These are phyloP conservation scores for Fusarium sp. DNA, from an alignment of 2,329 filamentous ascomycete genomes.

Conservation along the genomic window DNA sequence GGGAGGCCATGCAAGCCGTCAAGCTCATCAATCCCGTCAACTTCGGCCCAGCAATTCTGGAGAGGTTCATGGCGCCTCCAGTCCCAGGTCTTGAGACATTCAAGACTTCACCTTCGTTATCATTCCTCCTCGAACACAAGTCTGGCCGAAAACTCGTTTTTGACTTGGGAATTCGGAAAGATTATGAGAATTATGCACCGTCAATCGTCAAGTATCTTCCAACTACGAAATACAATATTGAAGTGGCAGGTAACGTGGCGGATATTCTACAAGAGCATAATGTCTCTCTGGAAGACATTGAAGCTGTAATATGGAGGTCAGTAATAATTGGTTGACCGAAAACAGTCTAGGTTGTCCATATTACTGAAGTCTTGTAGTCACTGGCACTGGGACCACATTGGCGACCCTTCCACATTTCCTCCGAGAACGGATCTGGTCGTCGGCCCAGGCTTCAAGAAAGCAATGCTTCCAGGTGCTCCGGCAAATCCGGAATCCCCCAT, in stretches of 20 bases:
- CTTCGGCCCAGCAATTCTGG: conserved; percentile 53
- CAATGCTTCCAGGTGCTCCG: conserved; percentile 61
- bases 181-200: conserved; percentile 45
- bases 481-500: conserved; percentile 49
- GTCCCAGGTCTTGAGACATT: conserved; percentile 51
- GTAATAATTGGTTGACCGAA: neutral
- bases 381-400: conserved; percentile 64
- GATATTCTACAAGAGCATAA: conserved; percentile 33
- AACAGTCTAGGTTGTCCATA: rapidly evolving
- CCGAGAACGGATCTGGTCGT: conserved; percentile 59
- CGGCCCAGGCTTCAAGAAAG: conserved; percentile 62
- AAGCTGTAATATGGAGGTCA: conserved; percentile 41
- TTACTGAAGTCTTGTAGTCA: conserved; percentile 47
- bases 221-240: conserved; percentile 43
- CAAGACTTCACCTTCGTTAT: conserved; percentile 45
- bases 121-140: conserved; percentile 46
- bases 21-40: conserved; percentile 54
- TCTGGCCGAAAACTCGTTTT: conserved; percentile 47
- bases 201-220: conserved; percentile 43
- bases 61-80: conserved; percentile 53
- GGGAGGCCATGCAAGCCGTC: conserved; percentile 34
- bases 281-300: conserved; percentile 14
- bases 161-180: conserved; percentile 48
- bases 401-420: conserved; percentile 61
- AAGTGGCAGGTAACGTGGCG: conserved; percentile 42